phyloP scores from a whole-genome alignment of 139 green algal species.

The Chlamydomonas incerta region DNA sequence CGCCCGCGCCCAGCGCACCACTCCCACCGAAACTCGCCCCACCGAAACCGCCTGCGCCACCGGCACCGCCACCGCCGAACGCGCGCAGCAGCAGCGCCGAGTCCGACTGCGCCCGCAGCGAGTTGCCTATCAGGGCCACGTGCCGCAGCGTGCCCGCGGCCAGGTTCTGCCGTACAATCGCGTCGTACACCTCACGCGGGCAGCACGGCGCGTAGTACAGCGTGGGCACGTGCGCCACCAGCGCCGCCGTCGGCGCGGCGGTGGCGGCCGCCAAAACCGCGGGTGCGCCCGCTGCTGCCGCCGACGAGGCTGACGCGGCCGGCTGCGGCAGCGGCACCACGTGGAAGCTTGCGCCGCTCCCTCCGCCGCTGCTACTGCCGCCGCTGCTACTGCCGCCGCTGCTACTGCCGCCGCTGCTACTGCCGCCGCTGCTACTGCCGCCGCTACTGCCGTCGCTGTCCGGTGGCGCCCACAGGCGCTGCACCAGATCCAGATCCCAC shows the following conservation, averaged over 20 bases:
- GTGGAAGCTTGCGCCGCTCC: neutral
- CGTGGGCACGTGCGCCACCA: slow-evolving; percentile 10
- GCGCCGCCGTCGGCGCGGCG: neutral
- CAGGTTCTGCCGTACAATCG: slow-evolving; percentile 16
- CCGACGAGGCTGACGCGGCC: too few species aligned
- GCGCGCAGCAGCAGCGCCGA: slow-evolving; percentile 14
- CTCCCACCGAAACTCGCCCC: neutral
- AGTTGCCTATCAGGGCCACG: slow-evolving; percentile 44
- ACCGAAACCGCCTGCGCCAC: neutral
- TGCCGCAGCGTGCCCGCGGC: slow-evolving; percentile 10
- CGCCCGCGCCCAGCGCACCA: neutral
- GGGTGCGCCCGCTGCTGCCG: too few species aligned
- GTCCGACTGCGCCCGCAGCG: slow-evolving; percentile 19
- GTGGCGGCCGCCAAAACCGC: neutral
- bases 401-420: neutral
- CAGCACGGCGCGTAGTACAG: slow-evolving; percentile 42
- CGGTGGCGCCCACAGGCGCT: neutral
- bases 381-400: neutral
- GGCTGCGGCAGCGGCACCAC: neutral
- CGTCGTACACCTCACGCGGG: slow-evolving; percentile 35
- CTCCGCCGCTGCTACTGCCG: neutral
- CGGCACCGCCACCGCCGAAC: neutral
- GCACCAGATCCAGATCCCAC: slow-evolving; percentile 9
- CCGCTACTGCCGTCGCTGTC: too few species aligned
- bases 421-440: neutral